Evolutionary conservation across 1,139 yeast species (phyloP), one percentile per base, ranked within the genome.

Genomic region (Candida pseudoviswanathii): DNA sequence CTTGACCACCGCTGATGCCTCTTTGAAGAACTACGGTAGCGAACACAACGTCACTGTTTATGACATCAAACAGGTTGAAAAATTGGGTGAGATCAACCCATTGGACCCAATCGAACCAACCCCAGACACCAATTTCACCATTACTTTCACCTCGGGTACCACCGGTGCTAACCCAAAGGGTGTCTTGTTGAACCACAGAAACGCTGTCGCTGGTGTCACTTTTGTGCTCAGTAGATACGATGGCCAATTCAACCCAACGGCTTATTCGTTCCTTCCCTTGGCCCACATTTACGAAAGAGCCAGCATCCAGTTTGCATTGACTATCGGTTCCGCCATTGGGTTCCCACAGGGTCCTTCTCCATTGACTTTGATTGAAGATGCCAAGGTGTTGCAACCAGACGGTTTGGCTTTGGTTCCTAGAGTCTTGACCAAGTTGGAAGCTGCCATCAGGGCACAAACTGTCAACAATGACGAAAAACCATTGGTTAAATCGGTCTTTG

Each of bases 121-220:
- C 0, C 78, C 84, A 1, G 78, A 81, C 5, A 77, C 85, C 34
- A 54, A 77, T 16, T 81, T 82, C 57, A 85, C 92, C 45, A 82
- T 88, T 54, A 83, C 87, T 41, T 88, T 86, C 66, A 88, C 96
- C 10, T 84, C 91, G 5, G 92, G 92, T 32, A 85, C 92, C 25
- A 85, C 92, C 3, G 91, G 91, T 16, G 55, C 75, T 8, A 65
- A 73, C 49, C 92, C 92, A 16, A 86, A 86, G 64, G 92, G 92
- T 43, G 92, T 84, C n/a, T 78, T 81, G 32, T 68, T 86, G 56
- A 71, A 81, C 5, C 89, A 86, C 50, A 64, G 65, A 39, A 74
- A 71, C 56, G 78, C 82, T 1, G 72, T 79, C n/a, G 74, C 87
- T 9, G 82, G 82, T 7, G 58, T 78, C 30, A 69, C 68, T 41